Conservation (phyloP, 2,329 filamentous ascomycete genomes). For the Fusarium tjaetaba region DNA sequence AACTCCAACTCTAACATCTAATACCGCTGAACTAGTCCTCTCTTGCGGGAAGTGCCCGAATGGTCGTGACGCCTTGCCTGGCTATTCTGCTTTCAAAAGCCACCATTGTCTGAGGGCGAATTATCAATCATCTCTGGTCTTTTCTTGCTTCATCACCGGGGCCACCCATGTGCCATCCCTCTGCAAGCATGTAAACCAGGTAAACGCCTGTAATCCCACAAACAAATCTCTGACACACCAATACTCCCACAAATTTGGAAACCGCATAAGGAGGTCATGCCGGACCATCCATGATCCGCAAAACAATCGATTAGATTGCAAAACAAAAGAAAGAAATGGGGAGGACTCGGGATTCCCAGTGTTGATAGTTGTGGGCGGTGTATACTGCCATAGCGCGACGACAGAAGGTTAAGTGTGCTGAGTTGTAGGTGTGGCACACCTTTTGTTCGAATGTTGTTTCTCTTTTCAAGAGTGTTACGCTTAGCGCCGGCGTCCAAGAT, state of each 20-base stretch:
- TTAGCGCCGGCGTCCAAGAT: not conserved
- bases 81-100: constrained; percentile 4
- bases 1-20: constrained; percentile 39
- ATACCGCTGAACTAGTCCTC: constrained; percentile 7
- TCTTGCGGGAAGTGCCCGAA: not conserved
- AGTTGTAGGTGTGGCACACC: not conserved
- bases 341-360: not conserved
- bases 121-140: not conserved
- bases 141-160: constrained; percentile 18
- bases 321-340: constrained; percentile 22
- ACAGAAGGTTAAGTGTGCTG: not conserved
- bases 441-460: not conserved
- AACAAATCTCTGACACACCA: constrained; percentile 35
- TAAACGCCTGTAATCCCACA: constrained; percentile 28
- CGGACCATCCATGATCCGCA: constrained; percentile 29
- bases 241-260: constrained; percentile 34
- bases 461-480: not conserved
- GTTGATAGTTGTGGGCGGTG: not conserved
- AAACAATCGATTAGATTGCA: constrained; percentile 18
- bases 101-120: not conserved
- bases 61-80: constrained; percentile 8
- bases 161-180: not conserved
- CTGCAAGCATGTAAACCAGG: constrained; percentile 5
- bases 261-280: constrained; percentile 24
- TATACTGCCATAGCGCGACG: not conserved